Base-by-base conservation (phyloP, 768 basidiomycete genomes). In the Stropharia rugosoannulata region DNA sequence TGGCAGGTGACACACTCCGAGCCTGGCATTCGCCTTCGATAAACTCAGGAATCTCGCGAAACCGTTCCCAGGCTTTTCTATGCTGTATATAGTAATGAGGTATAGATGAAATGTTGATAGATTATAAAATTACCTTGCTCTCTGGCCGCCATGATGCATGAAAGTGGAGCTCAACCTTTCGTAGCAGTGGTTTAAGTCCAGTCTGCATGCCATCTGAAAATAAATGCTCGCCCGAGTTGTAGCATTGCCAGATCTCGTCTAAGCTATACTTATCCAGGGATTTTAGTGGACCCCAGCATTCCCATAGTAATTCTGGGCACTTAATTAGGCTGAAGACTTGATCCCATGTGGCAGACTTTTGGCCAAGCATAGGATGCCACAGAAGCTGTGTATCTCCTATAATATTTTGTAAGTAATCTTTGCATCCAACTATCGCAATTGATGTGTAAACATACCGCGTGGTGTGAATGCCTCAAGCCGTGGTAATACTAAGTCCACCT, bases 231-330 rank as follows among this genome's bases (percentile, higher is more conserved):
- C 67, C 66, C 22, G 56, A 29, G 25, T 41, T 53, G 29, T 61
- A 70, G 16, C 57, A 56, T 0, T 41, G 27, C 64, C 65, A 68
- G 6, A 66, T 70, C n/a, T n/a, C n/a, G n/a, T n/a, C n/a, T n/a
- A n/a, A n/a, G n/a, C n/a, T n/a, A n/a, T n/a, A n/a, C n/a, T n/a
- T n/a, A n/a, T n/a, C 56, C 0, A 70, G 53, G 1, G 63, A 51
- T 51, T 64, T 65, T 4, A 36, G 55, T 5, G 69, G 69, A 8
- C 59, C 49, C 68, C 66, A 70, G 15, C 49, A 48, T 0, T 61
- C 62, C 68, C 68, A 69, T 11, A 66, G 60, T 2, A 63, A 37
- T 13, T 65, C 50, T 0, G 66, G 64, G 15, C 51, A 64, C 47
- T 60, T 49, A 10, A 70, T 61, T 1, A 60, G 48, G 1, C 18